A percentile compares a stretch with the other conserved stretches of the same genome.
These are phyloP conservation scores for Zizania latifolia DNA, from an alignment of 176 grass and related monocot species.

Conservation along the genomic window DNA sequence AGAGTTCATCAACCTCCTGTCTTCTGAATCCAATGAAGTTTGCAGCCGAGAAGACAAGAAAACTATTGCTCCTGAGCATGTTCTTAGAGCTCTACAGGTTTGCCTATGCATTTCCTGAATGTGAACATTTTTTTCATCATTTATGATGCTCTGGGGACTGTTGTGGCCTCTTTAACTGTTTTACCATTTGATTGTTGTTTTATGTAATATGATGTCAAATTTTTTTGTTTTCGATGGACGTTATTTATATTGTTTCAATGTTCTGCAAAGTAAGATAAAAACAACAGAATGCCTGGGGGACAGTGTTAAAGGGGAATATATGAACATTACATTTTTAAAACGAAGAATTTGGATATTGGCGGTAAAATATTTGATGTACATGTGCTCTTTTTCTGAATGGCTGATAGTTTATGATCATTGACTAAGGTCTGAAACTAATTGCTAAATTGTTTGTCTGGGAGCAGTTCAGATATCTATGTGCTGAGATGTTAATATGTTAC, in stretches of 20 bases:
- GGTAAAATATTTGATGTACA: neutral
- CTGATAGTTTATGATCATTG: neutral
- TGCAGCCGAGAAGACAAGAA: too few species aligned
- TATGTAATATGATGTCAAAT: neutral
- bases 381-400: conserved; percentile 4
- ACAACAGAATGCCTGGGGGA: neutral
- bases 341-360: too few species aligned
- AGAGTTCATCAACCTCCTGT: too few species aligned
- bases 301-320: neutral
- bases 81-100: too few species aligned
- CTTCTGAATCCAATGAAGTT: too few species aligned
- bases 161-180: neutral
- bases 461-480: neutral
- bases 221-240: neutral
- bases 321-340: neutral
- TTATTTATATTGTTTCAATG: neutral
- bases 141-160: neutral
- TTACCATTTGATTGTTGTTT: neutral
- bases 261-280: neutral
- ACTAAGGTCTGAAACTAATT: neutral
- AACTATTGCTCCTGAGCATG: too few species aligned
- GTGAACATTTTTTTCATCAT: neutral
- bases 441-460: neutral
- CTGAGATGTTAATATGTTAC: neutral
- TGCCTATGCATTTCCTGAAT: neutral